phyloP scores from a whole-genome alignment of 345 rosid species.

The Boechera stricta region DNA sequence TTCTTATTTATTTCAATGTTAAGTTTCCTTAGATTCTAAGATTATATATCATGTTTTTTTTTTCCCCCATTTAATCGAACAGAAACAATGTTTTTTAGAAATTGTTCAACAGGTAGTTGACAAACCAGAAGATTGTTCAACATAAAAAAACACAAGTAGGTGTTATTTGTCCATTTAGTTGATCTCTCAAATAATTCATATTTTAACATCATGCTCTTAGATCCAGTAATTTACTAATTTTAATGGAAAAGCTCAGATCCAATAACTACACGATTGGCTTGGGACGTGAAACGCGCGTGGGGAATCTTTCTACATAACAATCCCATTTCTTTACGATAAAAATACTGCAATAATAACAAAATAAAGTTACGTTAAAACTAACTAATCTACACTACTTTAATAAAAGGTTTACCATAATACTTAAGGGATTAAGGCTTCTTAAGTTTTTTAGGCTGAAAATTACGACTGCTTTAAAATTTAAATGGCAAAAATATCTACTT shows the following conservation, averaged over 20 bases:
- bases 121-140: slow-evolving; percentile 38
- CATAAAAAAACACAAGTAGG: slow-evolving; percentile 38
- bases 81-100: not conserved
- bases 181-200: slow-evolving; percentile 26
- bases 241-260: not conserved
- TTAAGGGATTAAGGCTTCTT: not conserved
- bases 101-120: slow-evolving; percentile 16
- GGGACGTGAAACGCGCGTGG: not conserved
- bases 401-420: not conserved
- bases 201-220: slow-evolving; percentile 25
- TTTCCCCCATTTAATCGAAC: not conserved
- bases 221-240: slow-evolving; percentile 7
- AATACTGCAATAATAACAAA: not conserved
- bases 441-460: not conserved
- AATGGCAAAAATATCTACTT: not conserved
- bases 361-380: not conserved
- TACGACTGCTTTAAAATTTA: not conserved
- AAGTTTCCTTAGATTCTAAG: not conserved
- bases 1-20: not conserved
- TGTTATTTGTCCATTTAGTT: slow-evolving; percentile 2
- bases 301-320: slow-evolving; percentile 3
- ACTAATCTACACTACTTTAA: no score
- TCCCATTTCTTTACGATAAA: not conserved
- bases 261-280: slow-evolving; percentile 20
- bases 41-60: not conserved